Conservation (phyloP, 106 monocot species). For the Dioscorea dumetorum region DNA sequence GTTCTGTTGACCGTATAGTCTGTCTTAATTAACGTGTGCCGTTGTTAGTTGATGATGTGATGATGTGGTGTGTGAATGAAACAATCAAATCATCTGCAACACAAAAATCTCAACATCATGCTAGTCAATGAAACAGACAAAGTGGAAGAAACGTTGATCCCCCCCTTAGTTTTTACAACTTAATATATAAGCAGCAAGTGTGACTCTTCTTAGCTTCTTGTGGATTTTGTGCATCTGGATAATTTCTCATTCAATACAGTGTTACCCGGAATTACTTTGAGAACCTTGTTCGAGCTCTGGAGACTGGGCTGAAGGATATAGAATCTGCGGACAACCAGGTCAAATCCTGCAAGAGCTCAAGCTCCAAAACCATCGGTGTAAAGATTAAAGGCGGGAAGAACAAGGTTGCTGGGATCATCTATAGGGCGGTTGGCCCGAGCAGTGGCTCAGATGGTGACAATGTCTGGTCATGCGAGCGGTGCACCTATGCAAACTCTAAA, state of each 20-base stretch:
- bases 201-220: too few relatives aligned
- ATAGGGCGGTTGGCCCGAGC: slow-evolving; percentile 21
- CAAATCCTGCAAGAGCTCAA: slow-evolving; percentile 45
- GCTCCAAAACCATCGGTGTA: slow-evolving; percentile 21
- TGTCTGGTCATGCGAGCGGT: slow-evolving; percentile 54
- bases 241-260: slow-evolving; percentile 25
- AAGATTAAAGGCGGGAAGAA: slow-evolving; percentile 33
- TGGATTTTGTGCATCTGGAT: too few relatives aligned
- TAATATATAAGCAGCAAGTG: too few relatives aligned
- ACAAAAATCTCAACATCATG: too few relatives aligned
- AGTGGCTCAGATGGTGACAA: slow-evolving; percentile 26
- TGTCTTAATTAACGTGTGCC: too few relatives aligned
- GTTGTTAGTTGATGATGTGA: too few relatives aligned
- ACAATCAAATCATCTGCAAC: too few relatives aligned
- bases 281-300: slow-evolving; percentile 84
- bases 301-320: slow-evolving; percentile 85
- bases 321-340: slow-evolving; percentile 51
- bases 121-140: too few relatives aligned
- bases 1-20: too few relatives aligned
- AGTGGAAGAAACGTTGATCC: too few relatives aligned
- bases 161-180: too few relatives aligned
- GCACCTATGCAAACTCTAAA: slow-evolving; percentile 56
- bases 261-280: slow-evolving; percentile 98
- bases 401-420: slow-evolving; percentile 15
- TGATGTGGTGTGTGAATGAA: too few relatives aligned